Evolutionary conservation across 345 rosid genomes (phyloP).

Genomic region (Citrus glauca): DNA sequence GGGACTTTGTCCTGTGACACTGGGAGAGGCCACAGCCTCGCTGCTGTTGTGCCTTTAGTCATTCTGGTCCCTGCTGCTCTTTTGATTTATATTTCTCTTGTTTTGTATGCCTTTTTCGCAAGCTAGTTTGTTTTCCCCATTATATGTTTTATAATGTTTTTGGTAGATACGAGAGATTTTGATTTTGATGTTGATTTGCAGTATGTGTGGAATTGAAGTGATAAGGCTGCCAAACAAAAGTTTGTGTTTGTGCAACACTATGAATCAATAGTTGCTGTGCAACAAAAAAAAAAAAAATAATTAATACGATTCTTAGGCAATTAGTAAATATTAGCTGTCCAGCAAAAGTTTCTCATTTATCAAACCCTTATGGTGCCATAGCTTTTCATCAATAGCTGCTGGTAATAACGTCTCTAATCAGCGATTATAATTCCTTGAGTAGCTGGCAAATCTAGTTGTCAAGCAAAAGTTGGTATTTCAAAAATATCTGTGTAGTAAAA

Average conservation of each 20-base stretch:
- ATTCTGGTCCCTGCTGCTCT: slow-evolving; percentile 60
- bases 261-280: too few relatives aligned
- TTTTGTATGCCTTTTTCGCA: slow-evolving; percentile 68
- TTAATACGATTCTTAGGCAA: too few relatives aligned
- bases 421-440: too few relatives aligned
- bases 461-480: too few relatives aligned
- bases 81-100: slow-evolving; percentile 47
- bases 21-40: slow-evolving; percentile 54
- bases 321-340: not conserved
- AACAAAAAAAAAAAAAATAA: too few relatives aligned
- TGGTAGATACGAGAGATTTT: not conserved
- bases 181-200: too few relatives aligned
- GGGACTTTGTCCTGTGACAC: slow-evolving; percentile 70
- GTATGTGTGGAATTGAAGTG: too few relatives aligned
- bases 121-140: not conserved
- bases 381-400: not conserved
- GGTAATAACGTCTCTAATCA: not conserved
- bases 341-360: not conserved
- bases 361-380: not conserved
- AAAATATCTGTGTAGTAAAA: too few relatives aligned
- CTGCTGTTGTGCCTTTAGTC: slow-evolving; percentile 73
- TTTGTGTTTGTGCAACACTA: too few relatives aligned
- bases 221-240: too few relatives aligned
- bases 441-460: too few relatives aligned
- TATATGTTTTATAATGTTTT: not conserved